These are phyloP conservation scores for Vaccinium vitisidaea DNA, from an alignment of 148 eudicot genomes.

Conservation along the genomic window DNA sequence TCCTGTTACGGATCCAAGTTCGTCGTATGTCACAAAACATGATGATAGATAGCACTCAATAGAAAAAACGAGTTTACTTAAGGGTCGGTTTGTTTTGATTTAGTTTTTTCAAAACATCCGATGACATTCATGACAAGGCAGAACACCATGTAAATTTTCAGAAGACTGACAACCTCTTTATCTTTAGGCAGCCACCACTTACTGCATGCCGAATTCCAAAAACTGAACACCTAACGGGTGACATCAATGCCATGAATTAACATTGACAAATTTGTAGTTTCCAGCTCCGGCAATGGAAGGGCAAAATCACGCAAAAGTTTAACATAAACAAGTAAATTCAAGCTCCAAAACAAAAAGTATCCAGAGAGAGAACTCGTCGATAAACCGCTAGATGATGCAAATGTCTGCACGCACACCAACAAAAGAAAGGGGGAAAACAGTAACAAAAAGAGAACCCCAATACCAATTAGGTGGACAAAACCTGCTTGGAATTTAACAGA, in stretches of 20 bases:
- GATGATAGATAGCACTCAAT: too few relatives aligned
- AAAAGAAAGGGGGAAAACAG: not conserved
- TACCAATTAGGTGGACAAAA: not conserved
- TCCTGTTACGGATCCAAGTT: too few relatives aligned
- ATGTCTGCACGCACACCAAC: not conserved
- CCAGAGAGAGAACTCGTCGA: not conserved
- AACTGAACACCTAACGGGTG: not conserved
- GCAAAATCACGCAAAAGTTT: not conserved
- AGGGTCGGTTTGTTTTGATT: too few relatives aligned
- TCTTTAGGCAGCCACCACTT: not conserved
- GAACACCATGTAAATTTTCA: too few relatives aligned
- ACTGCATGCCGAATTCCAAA: not conserved
- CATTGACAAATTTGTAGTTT: not conserved
- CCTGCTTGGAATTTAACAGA: conserved; percentile 20
- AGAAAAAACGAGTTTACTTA: too few relatives aligned
- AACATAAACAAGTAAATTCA: not conserved
- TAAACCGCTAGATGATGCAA: not conserved
- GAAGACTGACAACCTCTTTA: too few relatives aligned
- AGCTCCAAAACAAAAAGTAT: not conserved
- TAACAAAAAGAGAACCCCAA: not conserved
- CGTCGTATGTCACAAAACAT: too few relatives aligned
- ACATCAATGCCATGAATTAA: not conserved
- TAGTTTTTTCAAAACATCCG: too few relatives aligned
- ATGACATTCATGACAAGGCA: too few relatives aligned
- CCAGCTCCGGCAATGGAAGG: not conserved